phyloP scores from a whole-genome alignment of 305 asterid genomes.

The Fraxinus sp. region DNA sequence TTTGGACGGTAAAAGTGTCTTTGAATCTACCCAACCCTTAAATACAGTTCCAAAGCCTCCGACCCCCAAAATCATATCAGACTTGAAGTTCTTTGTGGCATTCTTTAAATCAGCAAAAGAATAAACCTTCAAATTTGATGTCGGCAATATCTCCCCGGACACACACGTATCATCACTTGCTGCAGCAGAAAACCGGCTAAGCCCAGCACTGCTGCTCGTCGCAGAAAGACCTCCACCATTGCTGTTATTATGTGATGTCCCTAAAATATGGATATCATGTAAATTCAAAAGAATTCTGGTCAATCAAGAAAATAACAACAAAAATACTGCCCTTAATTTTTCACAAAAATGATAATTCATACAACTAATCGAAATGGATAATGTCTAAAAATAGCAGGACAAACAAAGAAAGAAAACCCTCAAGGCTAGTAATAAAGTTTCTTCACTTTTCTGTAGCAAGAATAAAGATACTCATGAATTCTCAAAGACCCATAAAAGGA shows the following conservation, averaged over 20 bases:
- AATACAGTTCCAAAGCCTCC: slow-evolving; percentile 88
- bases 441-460: too few relatives aligned
- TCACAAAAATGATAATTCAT: not conserved
- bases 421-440: not conserved
- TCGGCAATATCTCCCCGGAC: slow-evolving; percentile 54
- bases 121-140: slow-evolving; percentile 52
- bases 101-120: slow-evolving; percentile 58
- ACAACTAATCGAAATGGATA: not conserved
- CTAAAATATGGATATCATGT: not conserved
- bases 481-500: slow-evolving; percentile 24
- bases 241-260: not conserved
- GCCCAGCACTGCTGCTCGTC: slow-evolving; percentile 61
- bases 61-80: slow-evolving; percentile 66
- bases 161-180: slow-evolving; percentile 30
- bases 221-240: slow-evolving; percentile 49
- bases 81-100: slow-evolving; percentile 62
- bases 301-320: not conserved
- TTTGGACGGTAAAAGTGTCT: slow-evolving; percentile 56
- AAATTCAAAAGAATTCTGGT: not conserved
- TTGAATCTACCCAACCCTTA: slow-evolving; percentile 86
- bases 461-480: slow-evolving; percentile 9
- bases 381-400: not conserved
- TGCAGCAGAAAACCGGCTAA: slow-evolving; percentile 61
- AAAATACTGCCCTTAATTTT: not conserved
- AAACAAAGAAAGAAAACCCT: not conserved